Evolutionary conservation across 495 filamentous ascomycete genomes (phyloP).

Genomic region (Durotheca rogersii): DNA sequence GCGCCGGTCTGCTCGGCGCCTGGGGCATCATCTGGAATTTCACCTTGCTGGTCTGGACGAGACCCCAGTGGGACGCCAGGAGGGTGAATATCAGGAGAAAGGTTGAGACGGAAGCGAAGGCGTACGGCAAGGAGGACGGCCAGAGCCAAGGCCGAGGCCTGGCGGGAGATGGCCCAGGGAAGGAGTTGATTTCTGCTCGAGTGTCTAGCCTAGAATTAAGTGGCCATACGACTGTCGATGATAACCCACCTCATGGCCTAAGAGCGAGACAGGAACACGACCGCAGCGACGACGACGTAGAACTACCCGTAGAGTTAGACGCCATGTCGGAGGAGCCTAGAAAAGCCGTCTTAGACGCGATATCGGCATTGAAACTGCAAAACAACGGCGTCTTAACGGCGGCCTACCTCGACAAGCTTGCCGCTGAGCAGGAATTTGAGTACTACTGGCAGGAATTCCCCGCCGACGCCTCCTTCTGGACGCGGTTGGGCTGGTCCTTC

Average conservation of each 20-base stretch:
- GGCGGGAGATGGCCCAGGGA: neutral
- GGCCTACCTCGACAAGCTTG: constrained; percentile 8
- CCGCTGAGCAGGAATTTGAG: constrained; percentile 38
- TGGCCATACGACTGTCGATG: neutral
- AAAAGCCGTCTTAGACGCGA: neutral
- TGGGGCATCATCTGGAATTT: constrained; percentile 69
- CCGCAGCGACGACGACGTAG: neutral
- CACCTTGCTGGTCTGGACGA: constrained; percentile 62
- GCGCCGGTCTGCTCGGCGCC: constrained; percentile 61
- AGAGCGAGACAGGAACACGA: neutral
- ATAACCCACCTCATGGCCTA: neutral
- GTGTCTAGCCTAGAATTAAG: constrained; percentile 11
- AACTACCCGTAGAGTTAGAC: neutral
- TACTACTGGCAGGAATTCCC: constrained; percentile 77
- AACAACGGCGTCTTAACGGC: neutral
- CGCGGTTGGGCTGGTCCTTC: constrained; percentile 70
- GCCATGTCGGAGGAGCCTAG: constrained; percentile 2
- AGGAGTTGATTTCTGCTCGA: neutral
- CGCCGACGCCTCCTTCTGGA: constrained; percentile 46
- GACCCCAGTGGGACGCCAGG: constrained; percentile 64
- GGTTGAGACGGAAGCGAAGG: constrained; percentile 34
- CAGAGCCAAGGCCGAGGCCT: neutral
- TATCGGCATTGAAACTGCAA: constrained; percentile 3
- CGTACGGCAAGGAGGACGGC: no score
- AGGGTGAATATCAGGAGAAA: constrained; percentile 59